A percentile compares a stretch with the other conserved stretches of the same genome.
These are phyloP conservation scores for Xerocomellus dryophilus DNA, from an alignment of 768 basidiomycete genomes.

Conservation along the genomic window DNA sequence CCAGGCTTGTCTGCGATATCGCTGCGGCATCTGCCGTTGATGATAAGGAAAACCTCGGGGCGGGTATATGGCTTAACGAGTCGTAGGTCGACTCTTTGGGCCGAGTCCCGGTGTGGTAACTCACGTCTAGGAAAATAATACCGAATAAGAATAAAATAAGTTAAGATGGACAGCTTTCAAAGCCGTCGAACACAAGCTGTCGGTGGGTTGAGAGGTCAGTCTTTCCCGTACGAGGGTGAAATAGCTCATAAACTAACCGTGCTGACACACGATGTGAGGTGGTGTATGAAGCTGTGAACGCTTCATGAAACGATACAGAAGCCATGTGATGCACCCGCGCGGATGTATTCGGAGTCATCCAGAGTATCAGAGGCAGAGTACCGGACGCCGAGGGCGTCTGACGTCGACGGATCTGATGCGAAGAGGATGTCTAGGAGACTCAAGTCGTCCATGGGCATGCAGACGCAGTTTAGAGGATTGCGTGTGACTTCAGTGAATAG, in stretches of 20 bases:
- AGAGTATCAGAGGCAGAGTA: slow-evolving; percentile 1
- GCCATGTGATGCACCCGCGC: neutral
- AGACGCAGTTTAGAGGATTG: neutral
- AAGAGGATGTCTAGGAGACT: neutral
- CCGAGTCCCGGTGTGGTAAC: neutral
- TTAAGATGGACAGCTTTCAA: slow-evolving; percentile 3
- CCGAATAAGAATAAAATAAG: slow-evolving; percentile 12
- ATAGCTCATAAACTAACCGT: neutral
- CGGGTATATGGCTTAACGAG: neutral
- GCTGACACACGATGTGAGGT: neutral
- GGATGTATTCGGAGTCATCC: neutral
- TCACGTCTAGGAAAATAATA: neutral
- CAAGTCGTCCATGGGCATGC: slow-evolving; percentile 10
- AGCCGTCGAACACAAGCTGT: slow-evolving; percentile 5
- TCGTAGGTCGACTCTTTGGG: neutral
- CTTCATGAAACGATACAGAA: slow-evolving; percentile 7
- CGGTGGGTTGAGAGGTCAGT: neutral
- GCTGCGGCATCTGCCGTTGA: slow-evolving; percentile 4
- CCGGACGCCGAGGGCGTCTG: neutral
- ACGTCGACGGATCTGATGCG: neutral
- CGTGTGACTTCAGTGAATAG: neutral
- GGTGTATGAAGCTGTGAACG: neutral
- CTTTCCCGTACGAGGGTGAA: neutral
- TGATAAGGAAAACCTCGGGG: slow-evolving; percentile 8
- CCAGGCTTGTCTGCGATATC: slow-evolving; percentile 25